phyloP scores from a whole-genome alignment of 345 rosid species.

The Salix viminalis region DNA sequence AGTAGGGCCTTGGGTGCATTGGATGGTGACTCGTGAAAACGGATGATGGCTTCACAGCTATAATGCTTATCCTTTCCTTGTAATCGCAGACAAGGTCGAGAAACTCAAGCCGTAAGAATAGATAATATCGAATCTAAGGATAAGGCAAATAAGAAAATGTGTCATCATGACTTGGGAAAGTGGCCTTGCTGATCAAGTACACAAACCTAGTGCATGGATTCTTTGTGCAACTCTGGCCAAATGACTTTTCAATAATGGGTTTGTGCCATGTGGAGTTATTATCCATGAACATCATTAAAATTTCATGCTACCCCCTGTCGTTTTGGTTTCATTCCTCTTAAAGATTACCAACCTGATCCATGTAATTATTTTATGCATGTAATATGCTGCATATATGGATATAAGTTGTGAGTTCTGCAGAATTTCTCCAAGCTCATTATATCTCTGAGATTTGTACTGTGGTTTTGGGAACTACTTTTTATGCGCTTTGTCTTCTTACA shows the following conservation, averaged over 20 bases:
- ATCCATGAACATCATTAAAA: not conserved
- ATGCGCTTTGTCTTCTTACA: not conserved
- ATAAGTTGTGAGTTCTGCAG: not conserved
- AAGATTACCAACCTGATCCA: not conserved
- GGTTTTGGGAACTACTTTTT: not conserved
- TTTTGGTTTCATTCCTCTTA: not conserved
- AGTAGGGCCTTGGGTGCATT: not conserved
- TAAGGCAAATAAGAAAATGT: constrained; percentile 14
- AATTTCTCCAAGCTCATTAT: not conserved
- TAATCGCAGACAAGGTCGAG: not conserved
- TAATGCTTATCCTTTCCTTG: constrained; percentile 15
- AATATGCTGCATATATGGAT: not conserved
- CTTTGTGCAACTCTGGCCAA: constrained; percentile 3
- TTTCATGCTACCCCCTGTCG: not conserved
- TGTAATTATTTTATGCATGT: not conserved
- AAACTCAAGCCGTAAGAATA: constrained; percentile 13
- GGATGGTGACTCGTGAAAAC: constrained; percentile 1
- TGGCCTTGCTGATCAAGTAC: not conserved
- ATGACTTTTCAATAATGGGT: no score
- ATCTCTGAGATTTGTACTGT: not conserved
- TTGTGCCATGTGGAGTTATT: not conserved
- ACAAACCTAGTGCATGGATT: not conserved
- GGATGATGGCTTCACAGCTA: not conserved
- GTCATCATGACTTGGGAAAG: constrained; percentile 10
- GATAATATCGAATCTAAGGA: constrained; percentile 28